Evolutionary conservation across 2,329 filamentous ascomycete genomes (phyloP).

Genomic region (Nemania diffusa): DNA sequence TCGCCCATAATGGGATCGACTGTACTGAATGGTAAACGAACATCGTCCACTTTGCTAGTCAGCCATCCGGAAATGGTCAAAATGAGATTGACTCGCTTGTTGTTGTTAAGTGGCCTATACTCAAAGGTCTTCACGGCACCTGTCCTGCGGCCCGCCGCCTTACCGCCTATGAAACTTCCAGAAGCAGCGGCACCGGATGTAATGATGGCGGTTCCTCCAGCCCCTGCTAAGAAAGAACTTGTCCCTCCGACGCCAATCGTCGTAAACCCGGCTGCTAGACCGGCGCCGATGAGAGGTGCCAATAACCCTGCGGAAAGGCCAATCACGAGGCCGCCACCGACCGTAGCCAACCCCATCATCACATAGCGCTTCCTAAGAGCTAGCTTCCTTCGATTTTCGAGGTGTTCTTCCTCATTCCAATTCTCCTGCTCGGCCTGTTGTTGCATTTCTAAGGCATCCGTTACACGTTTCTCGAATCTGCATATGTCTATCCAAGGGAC

Average conservation of each 20-base stretch:
- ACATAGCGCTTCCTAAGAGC: slow-evolving; percentile 86
- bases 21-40: slow-evolving; percentile 93
- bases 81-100: slow-evolving; percentile 95
- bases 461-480: slow-evolving; percentile 95
- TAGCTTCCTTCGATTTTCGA: slow-evolving; percentile 84
- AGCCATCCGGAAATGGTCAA: slow-evolving; percentile 98
- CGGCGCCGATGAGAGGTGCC: slow-evolving; percentile 92
- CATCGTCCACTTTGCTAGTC: slow-evolving; percentile 97
- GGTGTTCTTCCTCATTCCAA: slow-evolving; percentile 96
- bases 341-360: slow-evolving; percentile 96
- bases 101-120: slow-evolving; percentile 95
- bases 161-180: slow-evolving; percentile 85
- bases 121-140: slow-evolving; percentile 96
- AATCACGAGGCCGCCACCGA: slow-evolving; percentile 94
- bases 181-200: slow-evolving; percentile 88
- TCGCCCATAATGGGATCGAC: slow-evolving; percentile 98
- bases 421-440: slow-evolving; percentile 93
- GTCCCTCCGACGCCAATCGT: slow-evolving; percentile 94
- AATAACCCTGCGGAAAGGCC: slow-evolving; percentile 91
- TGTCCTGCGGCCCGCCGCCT: slow-evolving; percentile 86
- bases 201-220: slow-evolving; percentile 92
- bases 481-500: slow-evolving; percentile 94
- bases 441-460: slow-evolving; percentile 97
- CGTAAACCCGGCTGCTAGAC: slow-evolving; percentile 92
- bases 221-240: slow-evolving; percentile 86